A percentile compares a stretch with the other conserved stretches of the same genome.
These are phyloP conservation scores for Monosporozyma unispora DNA, from an alignment of 805 yeast species.

Conservation along the genomic window DNA sequence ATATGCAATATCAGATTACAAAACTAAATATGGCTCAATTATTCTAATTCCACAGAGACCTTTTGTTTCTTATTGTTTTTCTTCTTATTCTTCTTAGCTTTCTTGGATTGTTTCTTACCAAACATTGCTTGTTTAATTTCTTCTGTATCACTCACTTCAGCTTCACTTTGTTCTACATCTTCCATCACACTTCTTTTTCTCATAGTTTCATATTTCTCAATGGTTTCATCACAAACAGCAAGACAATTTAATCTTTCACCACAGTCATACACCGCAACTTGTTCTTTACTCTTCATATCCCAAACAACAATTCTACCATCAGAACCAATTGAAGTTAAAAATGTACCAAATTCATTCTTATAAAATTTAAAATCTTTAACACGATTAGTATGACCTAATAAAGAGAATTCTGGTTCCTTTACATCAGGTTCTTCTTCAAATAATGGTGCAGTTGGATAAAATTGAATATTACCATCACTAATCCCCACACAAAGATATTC, in stretches of 20 bases:
- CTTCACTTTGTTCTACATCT: constrained; percentile 58
- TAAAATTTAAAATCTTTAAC: constrained; percentile 67
- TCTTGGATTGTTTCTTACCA: constrained; percentile 35
- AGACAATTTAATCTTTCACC: constrained; percentile 90
- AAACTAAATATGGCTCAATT: too few relatives aligned
- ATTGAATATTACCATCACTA: constrained; percentile 60
- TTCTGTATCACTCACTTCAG: constrained; percentile 60
- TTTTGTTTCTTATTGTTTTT: constrained; percentile 34
- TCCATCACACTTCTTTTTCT: constrained; percentile 45
- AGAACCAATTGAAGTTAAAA: constrained; percentile 74
- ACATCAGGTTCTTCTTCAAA: constrained; percentile 18
- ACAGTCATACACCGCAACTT: constrained; percentile 80
- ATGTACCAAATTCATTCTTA: constrained; percentile 35
- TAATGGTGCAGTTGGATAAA: constrained; percentile 38
- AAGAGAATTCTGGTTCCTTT: constrained; percentile 42
- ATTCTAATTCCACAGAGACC: constrained; percentile 51
- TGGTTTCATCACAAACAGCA: constrained; percentile 60
- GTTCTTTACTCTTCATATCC: constrained; percentile 63
- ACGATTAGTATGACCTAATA: constrained; percentile 78
- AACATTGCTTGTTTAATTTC: constrained; percentile 50
- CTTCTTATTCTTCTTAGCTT: constrained; percentile 35
- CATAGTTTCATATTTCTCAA: constrained; percentile 67
- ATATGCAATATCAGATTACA: too few relatives aligned
- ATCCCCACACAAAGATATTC: constrained; percentile 62
- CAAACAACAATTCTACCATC: constrained; percentile 92